These are phyloP conservation scores for Trametes meyenii DNA, from an alignment of 768 basidiomycete genomes.

Conservation along the genomic window DNA sequence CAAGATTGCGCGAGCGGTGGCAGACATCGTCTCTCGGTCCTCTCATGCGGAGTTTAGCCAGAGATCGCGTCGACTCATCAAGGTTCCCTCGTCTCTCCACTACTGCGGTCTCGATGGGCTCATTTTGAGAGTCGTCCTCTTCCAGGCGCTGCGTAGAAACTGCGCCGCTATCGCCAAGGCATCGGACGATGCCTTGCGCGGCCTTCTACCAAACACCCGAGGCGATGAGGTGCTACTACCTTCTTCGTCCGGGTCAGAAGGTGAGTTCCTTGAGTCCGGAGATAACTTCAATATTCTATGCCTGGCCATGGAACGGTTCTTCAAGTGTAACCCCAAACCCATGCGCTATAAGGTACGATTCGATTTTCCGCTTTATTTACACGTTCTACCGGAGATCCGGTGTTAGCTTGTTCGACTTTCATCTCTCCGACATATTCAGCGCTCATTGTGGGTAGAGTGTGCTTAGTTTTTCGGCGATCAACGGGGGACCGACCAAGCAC, in stretches of 20 bases:
- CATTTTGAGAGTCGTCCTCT: background rate
- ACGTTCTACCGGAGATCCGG: background rate
- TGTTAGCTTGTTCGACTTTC: background rate
- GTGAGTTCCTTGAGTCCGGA: background rate
- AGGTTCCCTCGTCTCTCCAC: slow-evolving; percentile 41
- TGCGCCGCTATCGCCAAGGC: background rate
- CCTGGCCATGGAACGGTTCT: slow-evolving; percentile 18
- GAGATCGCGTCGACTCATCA: slow-evolving; percentile 46
- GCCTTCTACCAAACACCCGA: background rate
- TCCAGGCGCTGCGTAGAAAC: background rate
- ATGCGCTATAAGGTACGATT: slow-evolving; percentile 17
- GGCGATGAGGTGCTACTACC: background rate
- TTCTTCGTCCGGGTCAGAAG: background rate
- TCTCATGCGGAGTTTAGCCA: slow-evolving; percentile 48
- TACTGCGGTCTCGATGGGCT: background rate
- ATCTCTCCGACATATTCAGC: background rate
- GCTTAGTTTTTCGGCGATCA: background rate
- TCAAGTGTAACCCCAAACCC: slow-evolving; percentile 8
- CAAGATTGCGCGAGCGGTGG: slow-evolving; percentile 53
- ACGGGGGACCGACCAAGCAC: background rate
- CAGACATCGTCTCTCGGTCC: slow-evolving; percentile 56
- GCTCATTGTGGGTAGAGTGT: background rate
- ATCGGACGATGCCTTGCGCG: background rate
- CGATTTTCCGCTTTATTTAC: background rate
- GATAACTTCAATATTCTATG: slow-evolving; percentile 7